Conservation (phyloP, 306 rosid genomes). For the Sesbania bispinosa region DNA sequence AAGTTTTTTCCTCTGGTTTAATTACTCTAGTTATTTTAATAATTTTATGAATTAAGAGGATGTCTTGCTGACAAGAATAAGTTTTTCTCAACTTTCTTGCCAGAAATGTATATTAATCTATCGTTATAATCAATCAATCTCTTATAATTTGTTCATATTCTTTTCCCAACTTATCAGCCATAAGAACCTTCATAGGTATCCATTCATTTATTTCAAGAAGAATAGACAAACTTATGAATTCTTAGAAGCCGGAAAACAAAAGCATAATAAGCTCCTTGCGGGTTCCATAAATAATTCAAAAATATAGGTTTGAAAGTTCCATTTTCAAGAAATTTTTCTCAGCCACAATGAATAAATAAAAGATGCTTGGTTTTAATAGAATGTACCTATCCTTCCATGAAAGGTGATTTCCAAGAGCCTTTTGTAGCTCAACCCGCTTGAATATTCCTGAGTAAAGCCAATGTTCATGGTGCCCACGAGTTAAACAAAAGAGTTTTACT, state of each 20-base stretch:
- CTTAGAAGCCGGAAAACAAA: neutral
- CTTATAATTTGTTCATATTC: neutral
- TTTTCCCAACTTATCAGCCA: slow-evolving; percentile 11
- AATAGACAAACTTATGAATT: neutral
- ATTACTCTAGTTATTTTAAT: neutral
- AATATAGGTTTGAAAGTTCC: slow-evolving; percentile 15
- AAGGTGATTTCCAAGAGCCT: slow-evolving; percentile 95
- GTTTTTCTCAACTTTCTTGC: neutral
- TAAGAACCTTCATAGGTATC: neutral
- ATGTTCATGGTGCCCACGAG: slow-evolving; percentile 77
- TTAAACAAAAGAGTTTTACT: slow-evolving; percentile 52
- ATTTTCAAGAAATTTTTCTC: neutral
- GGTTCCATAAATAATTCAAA: slow-evolving; percentile 4
- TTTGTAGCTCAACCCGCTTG: slow-evolving; percentile 80
- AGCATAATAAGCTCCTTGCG: neutral
- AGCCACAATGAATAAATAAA: neutral
- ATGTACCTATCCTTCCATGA: slow-evolving; percentile 90
- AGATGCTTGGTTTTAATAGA: slow-evolving; percentile 7
- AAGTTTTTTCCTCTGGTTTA: neutral
- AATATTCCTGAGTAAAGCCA: slow-evolving; percentile 68
- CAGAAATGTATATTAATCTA: neutral
- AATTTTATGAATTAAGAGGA: slow-evolving; percentile 2
- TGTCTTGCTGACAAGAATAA: neutral
- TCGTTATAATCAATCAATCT: neutral
- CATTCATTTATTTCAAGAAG: neutral